Conservation (phyloP, 345 rosid genomes). For the Lepidium didymum region DNA sequence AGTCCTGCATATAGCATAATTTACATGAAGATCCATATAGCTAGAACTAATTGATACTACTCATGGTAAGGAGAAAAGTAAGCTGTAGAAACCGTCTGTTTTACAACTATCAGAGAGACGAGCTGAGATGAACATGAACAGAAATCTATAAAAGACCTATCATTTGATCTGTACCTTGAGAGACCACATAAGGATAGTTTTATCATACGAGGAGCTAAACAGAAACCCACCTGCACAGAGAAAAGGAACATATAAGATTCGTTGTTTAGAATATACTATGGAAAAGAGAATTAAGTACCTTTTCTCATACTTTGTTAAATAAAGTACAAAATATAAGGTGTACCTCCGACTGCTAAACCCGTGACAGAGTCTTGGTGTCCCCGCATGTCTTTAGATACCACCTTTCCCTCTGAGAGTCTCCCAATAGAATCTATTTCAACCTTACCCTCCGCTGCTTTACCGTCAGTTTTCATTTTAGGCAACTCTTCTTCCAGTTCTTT, state of each 20-base stretch:
- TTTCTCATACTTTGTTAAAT: background rate
- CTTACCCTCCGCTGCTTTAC: constrained; percentile 25
- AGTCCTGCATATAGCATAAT: constrained; percentile 50
- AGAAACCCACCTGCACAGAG: constrained; percentile 63
- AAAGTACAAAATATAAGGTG: background rate
- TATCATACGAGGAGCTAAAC: constrained; percentile 84
- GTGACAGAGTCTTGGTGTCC: constrained; percentile 82
- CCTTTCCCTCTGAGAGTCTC: constrained; percentile 40
- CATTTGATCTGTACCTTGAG: constrained; percentile 49
- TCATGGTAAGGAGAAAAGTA: background rate
- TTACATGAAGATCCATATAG: background rate
- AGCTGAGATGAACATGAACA: background rate
- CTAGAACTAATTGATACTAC: background rate
- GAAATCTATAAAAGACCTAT: background rate
- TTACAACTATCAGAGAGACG: constrained; percentile 7
- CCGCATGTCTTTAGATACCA: constrained; percentile 48
- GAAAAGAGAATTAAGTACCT: background rate
- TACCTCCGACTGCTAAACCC: constrained; percentile 81
- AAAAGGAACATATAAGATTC: constrained; percentile 7
- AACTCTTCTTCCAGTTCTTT: constrained; percentile 18
- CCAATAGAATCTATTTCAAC: constrained; percentile 35
- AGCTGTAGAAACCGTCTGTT: background rate
- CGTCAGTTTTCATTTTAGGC: constrained; percentile 19
- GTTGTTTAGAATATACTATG: background rate
- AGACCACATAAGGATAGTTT: constrained; percentile 75